Base-by-base conservation (phyloP, 805 yeast species). In the Suhomyces prunicola region DNA sequence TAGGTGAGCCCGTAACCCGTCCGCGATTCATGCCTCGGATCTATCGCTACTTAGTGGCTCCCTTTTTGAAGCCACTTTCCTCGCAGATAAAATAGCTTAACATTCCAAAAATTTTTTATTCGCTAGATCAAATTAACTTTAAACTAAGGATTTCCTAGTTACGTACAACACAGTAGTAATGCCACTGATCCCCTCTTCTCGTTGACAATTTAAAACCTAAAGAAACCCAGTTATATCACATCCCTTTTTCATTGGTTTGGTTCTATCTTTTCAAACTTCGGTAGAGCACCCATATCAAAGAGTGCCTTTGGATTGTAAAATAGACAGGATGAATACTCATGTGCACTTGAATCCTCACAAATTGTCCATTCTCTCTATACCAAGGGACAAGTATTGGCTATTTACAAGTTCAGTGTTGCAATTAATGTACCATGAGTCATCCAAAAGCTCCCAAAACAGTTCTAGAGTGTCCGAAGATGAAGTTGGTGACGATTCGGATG, bases 361-460 rank as follows among this genome's bases (percentile, higher is more conserved):
- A 46, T 69, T 84, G 44, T 73, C 82, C 24, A 71, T 83, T 24
- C 68, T 84, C 51, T 80, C 86, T 2, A 75, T 83, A 19, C 83
- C 85, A 1, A 65, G 85, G 54, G 71, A 67, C 17, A 72, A 73
- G 53, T 80, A 76, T 60, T 82, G 86, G 81, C 52, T 79, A n/a
- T 82, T 83, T 57, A 68, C 76, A 36, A 71, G 79, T 35, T 79
- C 85, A 1, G 70, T 83, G n/a, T 65, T 82, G 27, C 76, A 74
- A 57, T 70, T 83, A 7, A 60, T 82, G 17, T 70, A 77, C 56
- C 56, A 58, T 15, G 72, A 78, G 51, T 68, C 76, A 2, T 53
- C 58, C 31, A 64, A 59, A 19, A 46, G 45, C 31, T 50, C 46
- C 5, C 56, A 52, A 12, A 53, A 56, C 27, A 53, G 48, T 2